Percentiles rank a stretch among this genome's conserved stretches.
These are phyloP conservation scores for Thuja plicata DNA, from an alignment of 83 land plant genomes.

Conservation along the genomic window DNA sequence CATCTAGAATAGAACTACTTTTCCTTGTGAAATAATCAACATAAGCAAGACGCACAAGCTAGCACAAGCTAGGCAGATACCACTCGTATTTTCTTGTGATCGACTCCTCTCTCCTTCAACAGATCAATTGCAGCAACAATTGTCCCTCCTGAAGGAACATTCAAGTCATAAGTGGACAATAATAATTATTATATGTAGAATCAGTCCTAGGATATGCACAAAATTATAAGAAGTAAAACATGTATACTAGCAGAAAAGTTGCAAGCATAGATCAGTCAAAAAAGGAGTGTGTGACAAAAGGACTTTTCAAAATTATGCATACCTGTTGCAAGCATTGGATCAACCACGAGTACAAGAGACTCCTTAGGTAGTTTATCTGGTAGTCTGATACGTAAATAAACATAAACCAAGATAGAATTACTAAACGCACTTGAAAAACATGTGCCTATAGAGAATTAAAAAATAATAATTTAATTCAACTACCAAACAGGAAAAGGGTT, in stretches of 20 bases:
- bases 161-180: background rate
- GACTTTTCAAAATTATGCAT: background rate
- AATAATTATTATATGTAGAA: background rate
- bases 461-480: background rate
- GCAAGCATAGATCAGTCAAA: background rate
- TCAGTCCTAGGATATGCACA: background rate
- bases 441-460: background rate
- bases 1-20: slow-evolving; percentile 1
- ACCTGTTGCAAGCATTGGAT: slow-evolving; percentile 99
- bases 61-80: slow-evolving; percentile 35
- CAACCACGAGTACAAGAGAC: slow-evolving; percentile 78
- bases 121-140: slow-evolving; percentile 86
- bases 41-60: slow-evolving; percentile 4
- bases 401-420: background rate
- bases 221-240: background rate
- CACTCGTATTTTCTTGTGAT: slow-evolving; percentile 84
- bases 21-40: background rate
- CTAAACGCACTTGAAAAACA: background rate
- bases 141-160: slow-evolving; percentile 74
- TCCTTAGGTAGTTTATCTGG: slow-evolving; percentile 88
- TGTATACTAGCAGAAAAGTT: background rate
- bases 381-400: slow-evolving; percentile 52
- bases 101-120: slow-evolving; percentile 75
- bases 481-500: background rate
- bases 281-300: background rate